Conservation (phyloP, 768 basidiomycete genomes). For the Suillus brevipes region DNA sequence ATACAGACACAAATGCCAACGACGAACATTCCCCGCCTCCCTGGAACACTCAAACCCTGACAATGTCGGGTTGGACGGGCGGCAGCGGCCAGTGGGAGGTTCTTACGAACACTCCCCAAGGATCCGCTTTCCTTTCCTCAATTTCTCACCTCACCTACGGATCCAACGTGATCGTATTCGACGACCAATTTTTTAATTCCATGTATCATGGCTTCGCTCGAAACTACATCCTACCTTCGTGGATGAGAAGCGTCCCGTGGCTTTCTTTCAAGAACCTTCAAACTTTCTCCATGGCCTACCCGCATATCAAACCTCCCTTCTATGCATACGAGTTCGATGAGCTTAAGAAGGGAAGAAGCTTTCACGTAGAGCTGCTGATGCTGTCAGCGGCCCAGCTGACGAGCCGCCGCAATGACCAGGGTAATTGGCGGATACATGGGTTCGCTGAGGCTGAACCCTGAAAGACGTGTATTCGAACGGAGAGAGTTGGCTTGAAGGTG, state of each 20-base stretch:
- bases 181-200: not conserved
- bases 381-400: not conserved
- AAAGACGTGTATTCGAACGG: not conserved
- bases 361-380: not conserved
- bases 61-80: conserved; percentile 29
- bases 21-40: conserved; percentile 28
- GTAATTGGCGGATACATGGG: not conserved
- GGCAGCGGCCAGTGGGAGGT: not conserved
- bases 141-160: conserved; percentile 22
- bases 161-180: not conserved
- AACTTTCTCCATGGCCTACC: not conserved
- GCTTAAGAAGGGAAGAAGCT: not conserved
- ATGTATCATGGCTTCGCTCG: not conserved
- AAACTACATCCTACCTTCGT: not conserved
- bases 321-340: not conserved
- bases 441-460: not conserved
- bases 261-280: not conserved
- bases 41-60: conserved; percentile 19
- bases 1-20: not conserved
- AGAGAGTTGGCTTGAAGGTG: not conserved
- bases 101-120: conserved; percentile 32
- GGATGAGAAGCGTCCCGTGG: not conserved
- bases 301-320: not conserved
- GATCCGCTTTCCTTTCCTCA: conserved; percentile 33
- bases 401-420: not conserved